A percentile compares a stretch with the other conserved stretches of the same genome.
Evolutionary conservation across 164 flowering plant genomes (phyloP).

Genomic region (Annona squamosa): DNA sequence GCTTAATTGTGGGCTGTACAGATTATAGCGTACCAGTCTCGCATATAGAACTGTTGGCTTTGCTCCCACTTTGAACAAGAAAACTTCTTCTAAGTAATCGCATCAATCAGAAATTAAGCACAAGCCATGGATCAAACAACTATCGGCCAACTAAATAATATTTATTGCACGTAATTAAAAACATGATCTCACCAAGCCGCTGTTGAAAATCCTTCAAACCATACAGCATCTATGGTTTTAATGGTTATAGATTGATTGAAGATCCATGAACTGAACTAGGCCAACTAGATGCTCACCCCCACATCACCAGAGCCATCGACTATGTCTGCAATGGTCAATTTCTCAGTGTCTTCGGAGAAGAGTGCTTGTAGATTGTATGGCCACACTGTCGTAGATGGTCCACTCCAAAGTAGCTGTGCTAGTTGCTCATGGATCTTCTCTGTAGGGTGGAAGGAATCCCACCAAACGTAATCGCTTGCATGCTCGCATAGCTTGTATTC

Average conservation of each 20-base stretch:
- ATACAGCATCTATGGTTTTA: too few relatives aligned
- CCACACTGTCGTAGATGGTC: constrained; percentile 24
- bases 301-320: constrained; percentile 11
- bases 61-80: too few relatives aligned
- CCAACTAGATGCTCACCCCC: background rate
- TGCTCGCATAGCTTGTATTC: constrained; percentile 34
- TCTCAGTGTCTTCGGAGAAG: constrained; percentile 22
- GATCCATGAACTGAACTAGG: background rate
- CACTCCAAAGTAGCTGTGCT: constrained; percentile 42
- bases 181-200: background rate
- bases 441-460: constrained; percentile 52
- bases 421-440: constrained; percentile 43
- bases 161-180: too few relatives aligned
- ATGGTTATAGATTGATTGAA: too few relatives aligned
- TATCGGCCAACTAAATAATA: too few relatives aligned
- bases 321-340: constrained; percentile 22
- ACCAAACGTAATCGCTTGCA: constrained; percentile 37
- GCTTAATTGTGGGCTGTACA: too few relatives aligned
- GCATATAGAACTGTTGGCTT: too few relatives aligned
- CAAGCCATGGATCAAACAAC: too few relatives aligned
- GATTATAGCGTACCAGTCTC: too few relatives aligned
- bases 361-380: constrained; percentile 35
- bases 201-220: too few relatives aligned
- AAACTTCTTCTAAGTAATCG: too few relatives aligned
- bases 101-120: too few relatives aligned